Base-by-base conservation (phyloP, 2,329 filamentous ascomycete genomes). In the Pseudogymnoascus sp. region DNA sequence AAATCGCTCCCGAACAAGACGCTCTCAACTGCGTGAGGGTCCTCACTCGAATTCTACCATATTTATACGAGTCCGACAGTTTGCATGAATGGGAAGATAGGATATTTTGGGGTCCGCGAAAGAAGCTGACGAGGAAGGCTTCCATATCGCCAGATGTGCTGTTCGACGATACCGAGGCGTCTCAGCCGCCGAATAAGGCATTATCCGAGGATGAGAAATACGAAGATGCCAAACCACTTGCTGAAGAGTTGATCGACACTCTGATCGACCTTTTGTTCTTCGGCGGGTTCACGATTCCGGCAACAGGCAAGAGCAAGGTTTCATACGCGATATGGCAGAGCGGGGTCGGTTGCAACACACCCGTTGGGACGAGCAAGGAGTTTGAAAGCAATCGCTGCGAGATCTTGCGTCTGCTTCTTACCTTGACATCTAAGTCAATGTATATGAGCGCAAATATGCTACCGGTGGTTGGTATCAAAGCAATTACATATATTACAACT, bases 281-380 rank as follows among this genome's bases (percentile, higher is more conserved):
- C 74, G 87, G 89, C 7, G 90, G 92, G 63, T 89, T 99, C 71
- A 96, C 93, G 0, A 83, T 97, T 14, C 90, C 93, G 8, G 84
- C 81, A 64, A 83, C 89, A 45, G 81, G 86, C 12, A 82, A 86
- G 64, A 85, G 85, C 62, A 96, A 95, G 74, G 89, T 97, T 63
- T 89, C 88, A 6, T 96, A 95, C 76, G 89, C 91, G 62, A 97
- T 99, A 73, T 99, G 95, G 95, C 92, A 97, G 77, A 97, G 91
- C 72, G 95, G 95, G 59, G 93, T 99, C 31, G 95, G 95, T 12
- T 97, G 93, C 79, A 96, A 96, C 75, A 90, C 89, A 14, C 86
- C 92, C 4, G 86, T 96, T 69, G 88, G 88, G 8, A 93, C 92
- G 3, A 97, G 88, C 62, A 96, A 91, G 74, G 93, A 97, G 71